A percentile compares a stretch with the other conserved stretches of the same genome.
Conservation (phyloP, 169 alveolate genomes). For the Plasmodium cynomolgi region DNA sequence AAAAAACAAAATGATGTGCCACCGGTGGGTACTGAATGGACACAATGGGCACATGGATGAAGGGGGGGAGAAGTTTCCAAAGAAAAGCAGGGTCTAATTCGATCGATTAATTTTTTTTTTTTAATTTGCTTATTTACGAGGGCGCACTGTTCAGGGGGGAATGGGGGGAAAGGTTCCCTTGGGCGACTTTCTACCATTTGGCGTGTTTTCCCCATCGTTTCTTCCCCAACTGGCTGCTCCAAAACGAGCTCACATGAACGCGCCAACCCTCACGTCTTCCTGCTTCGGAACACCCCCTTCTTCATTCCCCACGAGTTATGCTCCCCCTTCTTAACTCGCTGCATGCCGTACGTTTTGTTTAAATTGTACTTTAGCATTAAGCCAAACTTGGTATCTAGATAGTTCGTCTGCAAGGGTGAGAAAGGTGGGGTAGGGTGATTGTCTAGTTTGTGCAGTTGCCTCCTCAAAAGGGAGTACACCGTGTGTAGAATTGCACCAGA, state of each 20-base stretch:
- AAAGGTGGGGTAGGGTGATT: not conserved
- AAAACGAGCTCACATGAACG: not conserved
- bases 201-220: not conserved
- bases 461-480: not conserved
- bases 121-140: slow-evolving; percentile 15
- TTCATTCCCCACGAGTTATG: slow-evolving; percentile 82
- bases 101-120: not conserved
- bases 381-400: slow-evolving; percentile 51
- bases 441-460: not conserved
- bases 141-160: not conserved
- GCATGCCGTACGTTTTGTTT: slow-evolving; percentile 78
- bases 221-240: not conserved
- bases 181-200: not conserved
- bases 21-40: not conserved
- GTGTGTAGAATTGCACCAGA: not conserved
- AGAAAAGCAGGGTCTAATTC: slow-evolving; percentile 37
- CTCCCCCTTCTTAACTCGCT: slow-evolving; percentile 80
- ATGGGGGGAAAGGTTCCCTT: not conserved
- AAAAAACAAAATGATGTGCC: not conserved
- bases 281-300: slow-evolving; percentile 77
- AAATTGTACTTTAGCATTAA: slow-evolving; percentile 68
- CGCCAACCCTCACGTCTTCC: slow-evolving; percentile 73
- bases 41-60: not conserved
- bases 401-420: slow-evolving; percentile 11
- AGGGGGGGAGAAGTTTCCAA: not conserved